Conservation (phyloP, 2,329 filamentous ascomycete genomes). For the Alternaria solani region DNA sequence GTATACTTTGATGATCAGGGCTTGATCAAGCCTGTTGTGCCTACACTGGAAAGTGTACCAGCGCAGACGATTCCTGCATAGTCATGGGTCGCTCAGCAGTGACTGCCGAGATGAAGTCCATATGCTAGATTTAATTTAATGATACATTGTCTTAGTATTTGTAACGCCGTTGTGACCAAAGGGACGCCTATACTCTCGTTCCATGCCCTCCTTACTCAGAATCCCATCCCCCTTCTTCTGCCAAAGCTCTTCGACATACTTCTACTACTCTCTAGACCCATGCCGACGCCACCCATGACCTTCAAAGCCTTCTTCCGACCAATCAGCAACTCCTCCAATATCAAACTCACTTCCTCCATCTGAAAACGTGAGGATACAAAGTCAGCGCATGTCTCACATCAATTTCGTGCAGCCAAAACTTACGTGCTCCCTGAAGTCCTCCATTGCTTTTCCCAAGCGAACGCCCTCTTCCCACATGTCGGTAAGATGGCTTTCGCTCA, state of each 20-base stretch:
- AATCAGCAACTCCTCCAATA: slow-evolving; percentile 2
- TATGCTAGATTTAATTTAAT: neutral
- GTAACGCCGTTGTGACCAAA: neutral
- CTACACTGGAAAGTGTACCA: slow-evolving; percentile 35
- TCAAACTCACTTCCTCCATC: slow-evolving; percentile 19
- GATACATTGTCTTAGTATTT: neutral
- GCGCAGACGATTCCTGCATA: slow-evolving; percentile 2
- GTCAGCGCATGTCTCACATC: too few species aligned
- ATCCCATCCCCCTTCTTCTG: neutral
- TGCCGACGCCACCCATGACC: neutral
- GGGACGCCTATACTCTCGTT: neutral
- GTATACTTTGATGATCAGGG: slow-evolving; percentile 36
- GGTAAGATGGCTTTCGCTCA: slow-evolving; percentile 3
- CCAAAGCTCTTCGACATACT: neutral
- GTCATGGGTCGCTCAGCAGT: neutral
- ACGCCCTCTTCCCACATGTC: slow-evolving; percentile 8
- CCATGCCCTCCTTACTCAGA: neutral
- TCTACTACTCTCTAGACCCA: neutral
- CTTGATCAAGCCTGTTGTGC: slow-evolving; percentile 34
- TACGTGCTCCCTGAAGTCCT: slow-evolving; percentile 4
- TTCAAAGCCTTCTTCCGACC: slow-evolving; percentile 4
- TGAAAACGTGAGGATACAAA: neutral
- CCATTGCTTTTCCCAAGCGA: slow-evolving; percentile 1
- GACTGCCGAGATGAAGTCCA: neutral
- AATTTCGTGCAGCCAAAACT: too few species aligned